Base-by-base conservation (phyloP, 371 early-diverging fungal species). In the Mucor mucedo region DNA sequence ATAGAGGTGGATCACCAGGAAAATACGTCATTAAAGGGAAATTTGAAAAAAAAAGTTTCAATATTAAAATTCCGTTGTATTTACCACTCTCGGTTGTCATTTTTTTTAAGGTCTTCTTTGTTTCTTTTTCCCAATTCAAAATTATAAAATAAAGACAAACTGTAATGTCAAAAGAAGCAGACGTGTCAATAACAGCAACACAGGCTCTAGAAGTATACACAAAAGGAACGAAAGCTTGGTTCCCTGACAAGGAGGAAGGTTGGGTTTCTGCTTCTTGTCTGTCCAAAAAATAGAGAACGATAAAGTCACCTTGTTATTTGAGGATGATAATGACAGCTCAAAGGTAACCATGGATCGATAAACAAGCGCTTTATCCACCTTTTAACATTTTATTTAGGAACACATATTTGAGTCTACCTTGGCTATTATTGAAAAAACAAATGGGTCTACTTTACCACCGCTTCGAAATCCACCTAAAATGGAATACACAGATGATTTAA, bases 401-500 rank as follows among this genome's bases (percentile, higher is more conserved):
- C 79, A 89, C 62, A 75, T 79, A 45, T 90, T 94, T 68, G 88
- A 89, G 55, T 85, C 92, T 29, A 88, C 92, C 9, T 55, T 91
- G 13, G 70, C 72, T 41, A 88, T 92, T 68, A 84, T 95, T 21
- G 69, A 78, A 39, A 87, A 85, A 60, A 66, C 68, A 52, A 84
- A 88, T 63, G 86, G 80, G 59, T 79, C 84, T 35, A 86, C 82
- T 38, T 80, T 96, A 40, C 96, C 95, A 16, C 95, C 95, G 13
- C 77, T 96, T 52, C 86, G 94, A 75, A 96, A 96, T 71, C 96
- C 98, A 39, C 93, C 93, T 0, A 81, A 86, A 41, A 81, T 93
- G 59, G 96, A 96, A 64, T 91, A 93, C 54, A 91, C 90, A 48
- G 97, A 98, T 75, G 98, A 95, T 73, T 74, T 96, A 70, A 94